These are phyloP conservation scores for Aspergillus carbonarius DNA, from an alignment of 2,329 filamentous ascomycete genomes.

Conservation along the genomic window DNA sequence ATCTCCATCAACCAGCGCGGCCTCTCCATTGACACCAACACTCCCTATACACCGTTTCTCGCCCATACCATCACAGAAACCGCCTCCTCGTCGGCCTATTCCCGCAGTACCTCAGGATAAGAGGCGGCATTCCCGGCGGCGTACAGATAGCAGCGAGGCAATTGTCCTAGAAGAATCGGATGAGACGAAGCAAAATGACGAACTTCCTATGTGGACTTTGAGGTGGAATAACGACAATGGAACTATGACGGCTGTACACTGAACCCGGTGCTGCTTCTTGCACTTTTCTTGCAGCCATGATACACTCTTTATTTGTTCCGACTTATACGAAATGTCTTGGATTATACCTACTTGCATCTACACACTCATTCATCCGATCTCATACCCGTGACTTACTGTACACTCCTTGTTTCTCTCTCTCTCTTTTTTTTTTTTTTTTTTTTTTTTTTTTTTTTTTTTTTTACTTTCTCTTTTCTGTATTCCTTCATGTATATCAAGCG, in stretches of 20 bases:
- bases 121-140: constrained; percentile 39
- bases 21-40: constrained; percentile 42
- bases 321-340: not conserved
- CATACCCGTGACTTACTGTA: constrained; percentile 6
- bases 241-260: constrained; percentile 39
- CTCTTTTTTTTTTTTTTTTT: too few species aligned
- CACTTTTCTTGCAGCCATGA: constrained; percentile 3
- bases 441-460: not conserved
- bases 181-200: constrained; percentile 56
- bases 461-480: not conserved
- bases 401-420: constrained; percentile 8
- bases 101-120: constrained; percentile 34
- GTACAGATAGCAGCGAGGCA: constrained; percentile 47
- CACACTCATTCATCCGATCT: not conserved
- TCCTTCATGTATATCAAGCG: not conserved
- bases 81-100: constrained; percentile 31
- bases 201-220: constrained; percentile 45
- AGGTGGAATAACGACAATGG: constrained; percentile 44
- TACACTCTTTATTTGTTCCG: not conserved
- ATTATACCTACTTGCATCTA: constrained; percentile 7
- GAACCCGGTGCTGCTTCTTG: constrained; percentile 11
- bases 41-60: constrained; percentile 41
- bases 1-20: constrained; percentile 36
- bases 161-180: constrained; percentile 47
- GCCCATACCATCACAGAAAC: constrained; percentile 34